Base-by-base conservation (phyloP, 2,329 filamentous ascomycete species). In the Nemania sp. region DNA sequence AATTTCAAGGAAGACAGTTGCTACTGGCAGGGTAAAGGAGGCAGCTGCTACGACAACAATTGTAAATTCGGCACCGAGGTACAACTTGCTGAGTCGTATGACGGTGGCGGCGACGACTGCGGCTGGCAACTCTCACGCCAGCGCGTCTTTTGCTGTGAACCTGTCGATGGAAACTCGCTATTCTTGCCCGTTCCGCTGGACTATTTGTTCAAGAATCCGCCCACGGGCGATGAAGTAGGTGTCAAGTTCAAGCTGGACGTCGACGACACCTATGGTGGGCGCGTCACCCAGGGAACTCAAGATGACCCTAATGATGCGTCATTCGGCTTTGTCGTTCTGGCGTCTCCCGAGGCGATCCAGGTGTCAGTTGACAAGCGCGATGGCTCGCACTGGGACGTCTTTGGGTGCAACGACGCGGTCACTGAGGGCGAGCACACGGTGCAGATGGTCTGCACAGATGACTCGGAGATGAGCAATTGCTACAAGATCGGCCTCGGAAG, bases 311-410 rank as follows among this genome's bases (percentile, higher is more conserved):
- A 74, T 32, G 68, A 76, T 13, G 53, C 66, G 0, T 63, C 69
- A 1, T 78, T 78, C 63, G 59, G 68, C 20, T 78, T 74, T 39
- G 49, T 69, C 11, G 68, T 78, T 18, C 58, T 78, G 6, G 68
- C 68, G 2, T 64, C 59, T 2, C 75, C 77, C 5, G 70, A 75
- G 32, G 69, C 72, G 45, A 45, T 76, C 4, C 71, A 76, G 34
- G 46, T 68, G 13, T 72, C 72, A 1, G 63, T 81, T 0, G 72
- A 77, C 63, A 76, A 75, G 66, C 72, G 78, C 18, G 77, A 81
- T 58, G 78, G 78, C 12, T 80, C 77, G 3, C 74, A 78, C 68
- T 80, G 75, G 78, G 78, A 78, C 13, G 34, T 81, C 6, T 76
- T 76, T 49, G 65, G 71, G 65, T 80, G 78, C 69, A 25, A 64